phyloP scores from a whole-genome alignment of 225 moss, liverwort and hornwort species.

The Physcomitrellopsis africana region DNA sequence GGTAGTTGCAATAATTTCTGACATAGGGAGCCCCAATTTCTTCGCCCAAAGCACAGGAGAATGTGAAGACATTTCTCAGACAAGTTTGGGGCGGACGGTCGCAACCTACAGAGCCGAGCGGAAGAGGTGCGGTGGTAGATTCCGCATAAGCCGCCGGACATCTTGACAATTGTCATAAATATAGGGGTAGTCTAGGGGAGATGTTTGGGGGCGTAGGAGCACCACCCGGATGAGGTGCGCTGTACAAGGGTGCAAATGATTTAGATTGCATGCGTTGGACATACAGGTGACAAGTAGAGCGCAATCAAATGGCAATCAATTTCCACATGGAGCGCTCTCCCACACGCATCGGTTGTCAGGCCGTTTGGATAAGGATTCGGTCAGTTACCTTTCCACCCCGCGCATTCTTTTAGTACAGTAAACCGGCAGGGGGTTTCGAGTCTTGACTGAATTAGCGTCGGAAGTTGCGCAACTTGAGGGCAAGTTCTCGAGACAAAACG shows the following conservation, averaged over 20 bases:
- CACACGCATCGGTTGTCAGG: slow-evolving; percentile 25
- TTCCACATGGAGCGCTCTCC: slow-evolving; percentile 17
- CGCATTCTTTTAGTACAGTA: not conserved
- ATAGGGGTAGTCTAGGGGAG: not conserved
- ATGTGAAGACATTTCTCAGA: too few relatives aligned
- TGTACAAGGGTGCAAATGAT: not conserved
- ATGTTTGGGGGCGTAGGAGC: not conserved
- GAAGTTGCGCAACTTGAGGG: too few relatives aligned
- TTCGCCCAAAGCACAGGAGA: too few relatives aligned
- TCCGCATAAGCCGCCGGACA: slow-evolving; percentile 27
- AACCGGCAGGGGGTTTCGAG: not conserved
- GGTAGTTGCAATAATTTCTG: too few relatives aligned
- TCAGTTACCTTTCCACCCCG: slow-evolving; percentile 30
- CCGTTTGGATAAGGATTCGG: slow-evolving; percentile 33
- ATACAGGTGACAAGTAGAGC: not conserved
- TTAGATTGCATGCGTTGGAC: slow-evolving; percentile 33
- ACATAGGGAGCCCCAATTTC: too few relatives aligned
- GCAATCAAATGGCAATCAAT: too few relatives aligned
- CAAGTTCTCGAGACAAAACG: not conserved
- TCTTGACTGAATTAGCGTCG: not conserved
- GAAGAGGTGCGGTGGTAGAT: too few relatives aligned
- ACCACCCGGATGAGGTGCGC: not conserved
- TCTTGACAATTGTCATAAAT: too few relatives aligned
- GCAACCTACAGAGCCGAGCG: too few relatives aligned
- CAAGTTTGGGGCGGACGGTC: too few relatives aligned